Conservation (phyloP, 495 filamentous ascomycete genomes). For the Melanomma pulvis-pyrius region DNA sequence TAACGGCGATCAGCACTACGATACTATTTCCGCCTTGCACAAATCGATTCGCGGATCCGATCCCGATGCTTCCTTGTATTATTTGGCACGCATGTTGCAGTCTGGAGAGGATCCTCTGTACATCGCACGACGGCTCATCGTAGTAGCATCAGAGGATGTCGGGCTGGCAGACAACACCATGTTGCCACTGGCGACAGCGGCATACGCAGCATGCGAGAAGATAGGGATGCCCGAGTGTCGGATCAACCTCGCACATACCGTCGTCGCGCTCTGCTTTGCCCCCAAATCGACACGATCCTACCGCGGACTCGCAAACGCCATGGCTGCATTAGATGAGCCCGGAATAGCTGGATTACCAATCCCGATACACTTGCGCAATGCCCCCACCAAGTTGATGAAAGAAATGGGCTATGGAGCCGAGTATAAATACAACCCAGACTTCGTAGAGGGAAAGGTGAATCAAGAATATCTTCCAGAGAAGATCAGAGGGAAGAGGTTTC, state of each 20-base stretch:
- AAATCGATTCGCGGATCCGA: slow-evolving; percentile 89
- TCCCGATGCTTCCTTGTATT: slow-evolving; percentile 87
- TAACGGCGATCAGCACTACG: slow-evolving; percentile 92
- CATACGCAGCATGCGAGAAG: slow-evolving; percentile 82
- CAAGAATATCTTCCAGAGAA: slow-evolving; percentile 88
- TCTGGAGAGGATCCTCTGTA: slow-evolving; percentile 93
- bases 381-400: slow-evolving; percentile 88
- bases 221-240: slow-evolving; percentile 93
- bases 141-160: slow-evolving; percentile 89
- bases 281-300: slow-evolving; percentile 88
- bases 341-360: slow-evolving; percentile 78
- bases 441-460: slow-evolving; percentile 75
- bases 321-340: slow-evolving; percentile 72
- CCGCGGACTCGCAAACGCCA: slow-evolving; percentile 76
- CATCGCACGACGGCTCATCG: slow-evolving; percentile 87
- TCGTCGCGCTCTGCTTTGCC: slow-evolving; percentile 78
- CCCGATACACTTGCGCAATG: slow-evolving; percentile 87
- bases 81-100: slow-evolving; percentile 93
- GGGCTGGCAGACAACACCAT: slow-evolving; percentile 88
- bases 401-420: slow-evolving; percentile 86
- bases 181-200: slow-evolving; percentile 78
- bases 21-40: slow-evolving; percentile 95
- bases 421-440: slow-evolving; percentile 97
- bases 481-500: slow-evolving; percentile 67
- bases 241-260: slow-evolving; percentile 86